Percentiles rank a stretch among this genome's conserved stretches.
These are phyloP conservation scores for Castanea sativa DNA, from an alignment of 306 rosid species.

Conservation along the genomic window DNA sequence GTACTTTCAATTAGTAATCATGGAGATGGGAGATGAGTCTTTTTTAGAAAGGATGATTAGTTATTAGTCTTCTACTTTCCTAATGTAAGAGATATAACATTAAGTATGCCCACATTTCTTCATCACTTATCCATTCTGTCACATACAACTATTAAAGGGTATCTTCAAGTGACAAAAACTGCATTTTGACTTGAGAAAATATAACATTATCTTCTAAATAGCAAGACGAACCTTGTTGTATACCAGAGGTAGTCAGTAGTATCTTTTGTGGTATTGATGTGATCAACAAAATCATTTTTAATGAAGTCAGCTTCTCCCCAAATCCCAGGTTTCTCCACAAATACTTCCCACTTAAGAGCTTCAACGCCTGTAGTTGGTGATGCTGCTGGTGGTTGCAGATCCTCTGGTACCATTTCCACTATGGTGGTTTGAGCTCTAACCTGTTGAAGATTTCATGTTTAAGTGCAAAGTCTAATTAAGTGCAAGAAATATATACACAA, in stretches of 20 bases:
- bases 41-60: no score
- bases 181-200: neutral
- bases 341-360: slow-evolving; percentile 62
- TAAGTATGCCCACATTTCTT: neutral
- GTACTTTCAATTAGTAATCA: no score
- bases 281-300: slow-evolving; percentile 79
- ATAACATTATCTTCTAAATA: neutral
- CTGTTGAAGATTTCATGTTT: slow-evolving; percentile 46
- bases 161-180: neutral
- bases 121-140: neutral
- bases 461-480: slow-evolving; percentile 10
- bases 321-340: slow-evolving; percentile 72
- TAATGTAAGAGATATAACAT: neutral
- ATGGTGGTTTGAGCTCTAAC: slow-evolving; percentile 55
- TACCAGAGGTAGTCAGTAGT: slow-evolving; percentile 92
- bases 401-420: slow-evolving; percentile 72
- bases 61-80: neutral
- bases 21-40: no score
- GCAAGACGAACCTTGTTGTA: slow-evolving; percentile 74
- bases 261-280: slow-evolving; percentile 89
- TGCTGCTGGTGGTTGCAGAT: slow-evolving; percentile 40
- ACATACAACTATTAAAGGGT: neutral
- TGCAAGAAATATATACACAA: neutral
- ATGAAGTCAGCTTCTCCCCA: slow-evolving; percentile 78
- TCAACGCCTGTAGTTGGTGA: slow-evolving; percentile 38